phyloP scores from a whole-genome alignment of 169 alveolate species.

The Plasmodium billcollinsi region DNA sequence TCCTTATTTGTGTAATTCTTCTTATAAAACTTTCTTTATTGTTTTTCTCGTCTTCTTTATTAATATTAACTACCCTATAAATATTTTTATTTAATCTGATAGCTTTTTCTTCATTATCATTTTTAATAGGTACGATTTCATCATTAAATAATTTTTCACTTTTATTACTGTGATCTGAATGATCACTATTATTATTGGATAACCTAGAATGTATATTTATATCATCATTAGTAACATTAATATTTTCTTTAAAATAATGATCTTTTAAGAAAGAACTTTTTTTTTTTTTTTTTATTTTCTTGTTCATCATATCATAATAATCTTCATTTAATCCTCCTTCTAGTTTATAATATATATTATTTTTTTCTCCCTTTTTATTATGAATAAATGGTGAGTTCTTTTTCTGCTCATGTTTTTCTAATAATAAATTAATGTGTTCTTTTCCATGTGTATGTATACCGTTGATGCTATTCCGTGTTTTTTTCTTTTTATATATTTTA shows the following conservation, averaged over 20 bases:
- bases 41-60: conserved; percentile 1
- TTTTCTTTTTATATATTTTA: conserved; percentile 25
- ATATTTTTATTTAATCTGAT: conserved; percentile 46
- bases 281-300: not conserved
- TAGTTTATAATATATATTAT: not conserved
- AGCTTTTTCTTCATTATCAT: conserved; percentile 39
- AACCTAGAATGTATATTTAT: too few relatives aligned
- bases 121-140: not conserved
- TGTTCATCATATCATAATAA: not conserved
- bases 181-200: not conserved
- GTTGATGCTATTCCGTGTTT: conserved; percentile 14
- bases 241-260: not conserved
- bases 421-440: not conserved
- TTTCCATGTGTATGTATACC: not conserved
- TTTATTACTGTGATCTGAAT: not conserved
- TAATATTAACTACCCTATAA: conserved; percentile 42
- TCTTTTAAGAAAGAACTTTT: conserved; percentile 5
- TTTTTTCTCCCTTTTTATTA: not conserved
- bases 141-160: not conserved
- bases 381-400: conserved; percentile 1
- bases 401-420: not conserved
- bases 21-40: conserved; percentile 41
- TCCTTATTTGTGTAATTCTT: conserved; percentile 44
- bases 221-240: conserved; percentile 1
- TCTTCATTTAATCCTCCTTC: not conserved